Evolutionary conservation across 2,329 filamentous ascomycete species (phyloP), one percentile per base, ranked within the genome.

Genomic region (Scytalidium sp.): DNA sequence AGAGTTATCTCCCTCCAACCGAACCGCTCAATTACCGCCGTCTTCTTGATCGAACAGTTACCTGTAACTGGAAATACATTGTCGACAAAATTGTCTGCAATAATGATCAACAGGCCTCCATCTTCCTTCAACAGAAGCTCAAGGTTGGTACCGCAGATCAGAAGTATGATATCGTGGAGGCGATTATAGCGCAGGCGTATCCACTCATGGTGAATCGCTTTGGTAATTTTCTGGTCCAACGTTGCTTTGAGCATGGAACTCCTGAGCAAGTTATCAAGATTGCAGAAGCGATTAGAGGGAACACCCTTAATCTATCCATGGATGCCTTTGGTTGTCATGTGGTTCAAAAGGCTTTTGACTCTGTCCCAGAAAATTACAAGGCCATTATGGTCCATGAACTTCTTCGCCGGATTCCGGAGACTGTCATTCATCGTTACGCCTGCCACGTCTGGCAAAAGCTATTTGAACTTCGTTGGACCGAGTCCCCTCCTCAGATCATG

Each of bases 361-460:
- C 89, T 48, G 94, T 99, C 22, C 90, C 94, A 0, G 95, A 99
- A 68, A 89, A 96, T 60, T 96, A 97, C 78, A 99, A 99, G 72
- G 90, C 91, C 11, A 87, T 94, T 66, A 97, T 99, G 92, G 94
- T 99, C n/a, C 90, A 96, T 65, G 94, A 99, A 67, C 79, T 99
- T 21, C 83, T 99, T 50, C 90, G 91, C 54, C 87, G 91, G 49
- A 99, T 99, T 56, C 94, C 93, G 0, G 93, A 99, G 71, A 99
- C 94, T 2, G 92, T 99, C 56, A 94, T 99, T 65, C 95, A 99
- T 71, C 88, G 95, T 59, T 99, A 99, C 71, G 94, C 94, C 51
- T 99, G 94, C 64, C 94, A 99, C 69, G 94, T 99, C 55, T 99
- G 94, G 94, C 94, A 99, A 75, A 99, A 99, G 76, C 82, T 99